Base-by-base conservation (phyloP, 352 stramenopile genomes). In the Pythium biforme region DNA sequence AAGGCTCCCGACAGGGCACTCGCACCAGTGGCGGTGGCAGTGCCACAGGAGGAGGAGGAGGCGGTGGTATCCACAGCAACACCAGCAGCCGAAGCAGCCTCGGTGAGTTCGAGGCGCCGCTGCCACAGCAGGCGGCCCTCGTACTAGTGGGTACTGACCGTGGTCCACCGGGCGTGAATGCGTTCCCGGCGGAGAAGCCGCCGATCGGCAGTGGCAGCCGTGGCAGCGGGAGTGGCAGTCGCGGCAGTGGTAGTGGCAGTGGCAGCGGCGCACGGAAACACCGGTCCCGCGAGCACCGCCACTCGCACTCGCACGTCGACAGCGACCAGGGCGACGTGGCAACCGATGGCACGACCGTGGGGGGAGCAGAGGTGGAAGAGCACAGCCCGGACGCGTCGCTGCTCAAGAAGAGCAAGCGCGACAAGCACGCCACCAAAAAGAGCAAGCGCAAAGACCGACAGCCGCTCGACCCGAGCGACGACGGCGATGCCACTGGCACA, bases 391-490 rank as follows among this genome's bases (percentile, higher is more conserved):
- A 73, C 3, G 61, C 58, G 3, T 65, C 62, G 11, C 34, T 69
- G 29, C 59, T 63, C 11, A 86, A 76, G 62, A 86, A 79, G 40
- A 76, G 72, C 14, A 72, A 73, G 47, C 40, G 43, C 5, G 41
- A 62, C 37, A 89, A 79, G 31, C 69, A 83, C 40, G 80, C 83
- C 56, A 86, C 83, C 59, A 89, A 80, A 20, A 88, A 87, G 59
- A 83, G 81, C 52, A 85, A 79, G 6, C 34, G 45, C 43, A 70
- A 85, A 51, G 79, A 86, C 15, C 62, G 64, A 1, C 59, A 69
- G 1, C 66, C 79, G 22, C 80, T 63, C 19, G 62, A 70, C 9
- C 45, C 66, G 9, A 33, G 27, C 33, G 64, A 72, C 25, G 64
- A 66, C 11, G 29, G 10, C 12, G 48, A 65, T 39, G 29, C 4